Percentiles rank a stretch among this genome's conserved stretches.
Conservation (phyloP, 768 basidiomycete species). For the Suillus spraguei region DNA sequence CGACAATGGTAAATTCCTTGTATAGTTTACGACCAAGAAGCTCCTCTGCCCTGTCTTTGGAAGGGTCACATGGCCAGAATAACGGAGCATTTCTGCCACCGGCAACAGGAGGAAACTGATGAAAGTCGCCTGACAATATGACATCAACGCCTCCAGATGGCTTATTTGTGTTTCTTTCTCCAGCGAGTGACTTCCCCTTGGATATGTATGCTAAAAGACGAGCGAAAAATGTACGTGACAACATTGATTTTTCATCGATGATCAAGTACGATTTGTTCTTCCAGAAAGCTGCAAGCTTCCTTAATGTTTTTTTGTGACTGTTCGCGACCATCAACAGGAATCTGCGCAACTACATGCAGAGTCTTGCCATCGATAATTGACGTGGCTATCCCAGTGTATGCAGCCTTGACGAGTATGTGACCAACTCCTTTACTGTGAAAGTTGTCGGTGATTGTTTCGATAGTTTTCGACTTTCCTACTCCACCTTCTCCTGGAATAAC, state of each 20-base stretch:
- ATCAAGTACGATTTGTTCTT: slow-evolving; percentile 24
- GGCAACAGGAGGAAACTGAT: slow-evolving; percentile 27
- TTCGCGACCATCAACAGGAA: neutral
- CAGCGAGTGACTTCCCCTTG: slow-evolving; percentile 18
- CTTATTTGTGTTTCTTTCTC: neutral
- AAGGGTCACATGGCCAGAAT: slow-evolving; percentile 16
- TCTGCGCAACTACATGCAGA: slow-evolving; percentile 38
- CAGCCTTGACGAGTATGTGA: slow-evolving; percentile 35
- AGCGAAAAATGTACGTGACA: slow-evolving; percentile 27
- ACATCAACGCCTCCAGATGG: slow-evolving; percentile 41
- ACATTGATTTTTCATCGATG: slow-evolving; percentile 45
- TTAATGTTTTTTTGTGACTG: neutral
- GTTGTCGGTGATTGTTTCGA: slow-evolving; percentile 36
- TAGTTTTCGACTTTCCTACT: slow-evolving; percentile 45
- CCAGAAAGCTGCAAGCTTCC: neutral
- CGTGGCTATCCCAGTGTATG: slow-evolving; percentile 43
- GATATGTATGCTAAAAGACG: slow-evolving; percentile 26
- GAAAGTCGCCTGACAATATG: slow-evolving; percentile 45
- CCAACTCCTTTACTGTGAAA: slow-evolving; percentile 24
- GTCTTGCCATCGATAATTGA: slow-evolving; percentile 41
- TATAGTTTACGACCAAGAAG: no score
- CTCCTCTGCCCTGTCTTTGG: neutral
- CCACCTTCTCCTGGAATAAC: slow-evolving; percentile 44
- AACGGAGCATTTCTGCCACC: slow-evolving; percentile 13
- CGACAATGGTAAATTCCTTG: no score